Evolutionary conservation across 108 stramenopile species (phyloP), one percentile per base, ranked within the genome.

Genomic region (Cyclotella distinguenda): DNA sequence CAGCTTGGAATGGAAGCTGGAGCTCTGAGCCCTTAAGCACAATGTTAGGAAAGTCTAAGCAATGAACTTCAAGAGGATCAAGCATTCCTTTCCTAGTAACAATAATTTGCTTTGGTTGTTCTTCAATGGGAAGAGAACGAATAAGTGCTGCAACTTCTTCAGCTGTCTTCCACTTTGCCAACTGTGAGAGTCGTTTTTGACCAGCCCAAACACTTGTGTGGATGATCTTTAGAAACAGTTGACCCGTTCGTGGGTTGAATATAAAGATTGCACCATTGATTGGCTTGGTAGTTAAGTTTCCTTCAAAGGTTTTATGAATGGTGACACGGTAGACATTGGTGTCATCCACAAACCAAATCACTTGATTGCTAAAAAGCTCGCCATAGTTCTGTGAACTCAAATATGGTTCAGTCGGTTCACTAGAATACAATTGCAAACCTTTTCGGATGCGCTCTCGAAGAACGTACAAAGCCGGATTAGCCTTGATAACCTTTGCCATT

Each of bases 181-280:
- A 94, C 83, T 97, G 96, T 0, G 95, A 95, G 18, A 97, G 89
- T 50, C 99, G 97, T 73, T 99, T 99, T 74, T 99, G 99, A 10
- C 99, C 99, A 26, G 97, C 97, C 99, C 99, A 99, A 28, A 98
- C 97, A 72, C 87, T 89, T 13, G 99, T 99, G 86, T 99, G 99
- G 58, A 98, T 98, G 57, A 99, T 96, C 83, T 98, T 98, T 23
- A 99, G 72, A 81, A 98, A 98, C 27, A 99, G 81, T 70, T 97
- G 97, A 1, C 99, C 99, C 25, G 97, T 97, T 19, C 97, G 78
- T 42, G 99, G 99, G 71, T 99, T 99, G 82, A 99, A 98, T 55
- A 99, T 98, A 72, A 99, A 97, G 72, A 99, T 97, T 23, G 97
- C 99, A 32, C 99, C 99, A 74, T 99, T 99, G 87, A 99, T 98